A percentile compares a stretch with the other conserved stretches of the same genome.
phyloP scores from a whole-genome alignment of 352 stramenopile genomes.

The Phytophthora brassicae region DNA sequence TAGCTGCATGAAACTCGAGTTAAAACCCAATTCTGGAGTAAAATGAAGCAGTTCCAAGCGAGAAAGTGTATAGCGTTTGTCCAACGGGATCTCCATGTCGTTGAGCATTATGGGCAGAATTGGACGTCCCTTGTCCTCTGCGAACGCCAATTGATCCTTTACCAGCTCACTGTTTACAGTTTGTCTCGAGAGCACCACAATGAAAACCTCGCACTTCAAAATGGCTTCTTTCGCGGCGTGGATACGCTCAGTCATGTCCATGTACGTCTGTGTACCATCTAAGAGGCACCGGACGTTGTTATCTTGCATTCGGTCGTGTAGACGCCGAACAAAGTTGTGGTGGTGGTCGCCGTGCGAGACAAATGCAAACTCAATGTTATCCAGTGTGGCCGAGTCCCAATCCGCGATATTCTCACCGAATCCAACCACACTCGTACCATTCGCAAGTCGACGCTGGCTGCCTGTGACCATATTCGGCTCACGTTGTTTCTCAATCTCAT shows the following conservation, averaged over 20 bases:
- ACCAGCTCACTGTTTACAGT: constrained; percentile 73
- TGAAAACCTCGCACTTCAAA: constrained; percentile 71
- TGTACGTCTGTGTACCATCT: constrained; percentile 46
- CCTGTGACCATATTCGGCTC: constrained; percentile 47
- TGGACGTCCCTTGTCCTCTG: constrained; percentile 70
- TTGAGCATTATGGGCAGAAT: constrained; percentile 82
- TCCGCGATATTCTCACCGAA: constrained; percentile 43
- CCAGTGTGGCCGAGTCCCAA: constrained; percentile 33
- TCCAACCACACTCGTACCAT: constrained; percentile 29
- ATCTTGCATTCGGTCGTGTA: constrained; percentile 61
- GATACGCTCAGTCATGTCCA: constrained; percentile 66
- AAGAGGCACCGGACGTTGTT: constrained; percentile 54
- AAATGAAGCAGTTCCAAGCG: constrained; percentile 78
- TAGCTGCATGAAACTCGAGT: constrained; percentile 64
- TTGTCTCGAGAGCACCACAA: constrained; percentile 71
- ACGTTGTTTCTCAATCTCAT: constrained; percentile 75
- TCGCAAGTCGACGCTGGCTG: constrained; percentile 31
- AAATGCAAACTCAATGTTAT: constrained; percentile 61
- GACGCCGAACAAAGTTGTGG: constrained; percentile 56
- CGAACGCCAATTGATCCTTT: constrained; percentile 79
- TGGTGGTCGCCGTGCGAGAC: constrained; percentile 75
- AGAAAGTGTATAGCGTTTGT: constrained; percentile 80
- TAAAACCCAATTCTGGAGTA: constrained; percentile 77
- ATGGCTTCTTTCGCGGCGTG: constrained; percentile 76
- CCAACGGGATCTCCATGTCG: constrained; percentile 66